Base-by-base conservation (phyloP, 768 basidiomycete genomes). In the Saitozyma sp. region DNA sequence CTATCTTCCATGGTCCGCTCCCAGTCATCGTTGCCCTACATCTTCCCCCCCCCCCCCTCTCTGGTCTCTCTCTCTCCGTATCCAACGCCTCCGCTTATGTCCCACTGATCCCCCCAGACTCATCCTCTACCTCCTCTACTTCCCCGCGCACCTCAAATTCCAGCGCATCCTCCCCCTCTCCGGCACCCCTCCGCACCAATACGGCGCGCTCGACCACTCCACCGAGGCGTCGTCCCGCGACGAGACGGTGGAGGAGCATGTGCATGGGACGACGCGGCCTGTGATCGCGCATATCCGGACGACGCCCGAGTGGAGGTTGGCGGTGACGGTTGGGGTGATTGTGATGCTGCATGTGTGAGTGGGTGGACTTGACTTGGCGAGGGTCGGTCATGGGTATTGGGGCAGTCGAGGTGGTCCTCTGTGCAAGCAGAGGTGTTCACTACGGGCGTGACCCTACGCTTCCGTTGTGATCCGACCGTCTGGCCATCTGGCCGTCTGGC, bases 111-210 rank as follows among this genome's bases (percentile, higher is more conserved):
- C 29, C 29, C 51, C 19, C 67, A 97, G 94, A 50, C 83, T 97
- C 61, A 84, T 94, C 0, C 85, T 99, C 2, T 98, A 90, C 81
- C 87, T 99, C 82, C 82, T 89, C 46, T 98, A 93, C 82, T 98
- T 91, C 77, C 96, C 96, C 0, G 80, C 84, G 7, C 86, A 90
- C 70, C 86, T 89, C 74, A 96, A 94, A 80, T 90, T 87, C 50
- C 66, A 74, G 41, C 65, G 69, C 8, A 65, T 65, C 7, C 50
- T 76, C 20, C 70, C 70, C 17, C 61, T 68, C 39, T 59, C 59
- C 14, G 53, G 20, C 52, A 43, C 66, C 6, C 56, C 63, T 6
- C 58, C 42, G 29, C 13, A 55, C 5, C 19, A 42, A 10, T 71
- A 71, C 54, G 62, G 66, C 43, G 54, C 67, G 17, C 48, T 60